Base-by-base conservation (phyloP, 2,329 filamentous ascomycete species). In the Fusarium globosum region DNA sequence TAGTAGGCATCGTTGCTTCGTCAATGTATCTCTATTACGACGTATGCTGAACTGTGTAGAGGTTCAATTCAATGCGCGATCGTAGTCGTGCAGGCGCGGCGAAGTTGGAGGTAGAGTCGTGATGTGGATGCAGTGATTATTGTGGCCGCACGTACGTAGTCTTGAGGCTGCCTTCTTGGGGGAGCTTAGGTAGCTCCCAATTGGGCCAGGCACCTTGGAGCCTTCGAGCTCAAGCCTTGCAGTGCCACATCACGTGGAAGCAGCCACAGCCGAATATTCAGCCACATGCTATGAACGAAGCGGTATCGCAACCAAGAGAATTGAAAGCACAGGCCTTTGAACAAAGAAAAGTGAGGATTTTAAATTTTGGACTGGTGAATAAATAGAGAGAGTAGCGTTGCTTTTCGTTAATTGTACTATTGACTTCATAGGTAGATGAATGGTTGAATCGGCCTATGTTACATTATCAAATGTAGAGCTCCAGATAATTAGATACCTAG, bases 1-100 rank as follows among this genome's bases (percentile, higher is more conserved):
- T 98, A 84, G 96, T 92, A 85, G 95, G 96, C 96, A 98, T 98
- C 83, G 81, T 90, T 84, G 79, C 72, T 66, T 65, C 48, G 65
- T 72, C 45, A 64, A 43, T 46, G 43, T 39, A 51, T 65, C 43
- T 55, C 52, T 59, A 49, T 57, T 68, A 71, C 75, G 64, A 52
- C 65, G 59, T 51, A 67, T 70, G 63, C 53, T 62, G 59, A 46
- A 76, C 51, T 61, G 49, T 42, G 68, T 65, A 55, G 56, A 36
- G 16, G n/a, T 23, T 28, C 20, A 30, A 42, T 26, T 65, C 65
- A 73, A 65, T 73, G 60, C 63, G 61, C 65, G 59, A 57, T 70
- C 70, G 49, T 59, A 63, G 57, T 77, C 65, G 68, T 76, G 72
- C 52, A 49, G 59, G 64, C 52, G 69, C 66, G 72, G 69, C 58